These are phyloP conservation scores for Epichloe aotearoae DNA, from an alignment of 2,329 filamentous ascomycete genomes.

Conservation along the genomic window DNA sequence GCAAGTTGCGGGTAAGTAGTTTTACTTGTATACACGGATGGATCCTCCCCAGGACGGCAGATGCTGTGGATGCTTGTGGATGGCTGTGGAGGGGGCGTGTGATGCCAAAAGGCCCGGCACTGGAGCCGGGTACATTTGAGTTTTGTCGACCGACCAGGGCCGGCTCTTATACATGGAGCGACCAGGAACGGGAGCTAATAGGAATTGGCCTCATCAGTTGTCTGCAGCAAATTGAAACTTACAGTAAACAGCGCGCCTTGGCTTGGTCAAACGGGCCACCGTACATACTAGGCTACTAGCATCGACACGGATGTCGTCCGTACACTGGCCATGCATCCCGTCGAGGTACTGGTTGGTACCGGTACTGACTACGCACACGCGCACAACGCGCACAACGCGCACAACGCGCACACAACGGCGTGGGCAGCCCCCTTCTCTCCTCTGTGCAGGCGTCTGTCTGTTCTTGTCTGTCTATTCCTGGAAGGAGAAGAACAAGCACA, in stretches of 20 bases:
- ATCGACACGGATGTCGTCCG: constrained; percentile 5
- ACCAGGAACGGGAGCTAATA: constrained; percentile 24
- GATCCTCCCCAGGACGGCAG: constrained; percentile 27
- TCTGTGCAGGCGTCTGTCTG: constrained; percentile 27
- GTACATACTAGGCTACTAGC: constrained; percentile 3
- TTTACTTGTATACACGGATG: constrained; percentile 30
- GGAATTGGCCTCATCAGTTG: constrained; percentile 6
- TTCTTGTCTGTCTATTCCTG: constrained; percentile 20
- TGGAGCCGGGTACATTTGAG: constrained; percentile 24
- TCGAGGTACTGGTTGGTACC: too few relatives aligned
- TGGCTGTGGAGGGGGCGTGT: constrained; percentile 28
- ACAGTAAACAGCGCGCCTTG: constrained; percentile 2
- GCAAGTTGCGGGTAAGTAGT: constrained; percentile 28
- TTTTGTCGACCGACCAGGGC: constrained; percentile 17
- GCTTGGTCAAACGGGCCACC: background rate
- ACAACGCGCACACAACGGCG: background rate
- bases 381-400: background rate
- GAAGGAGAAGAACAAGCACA: constrained; percentile 29
- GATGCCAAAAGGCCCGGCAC: constrained; percentile 35
- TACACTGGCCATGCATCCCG: background rate
- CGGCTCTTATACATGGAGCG: constrained; percentile 15
- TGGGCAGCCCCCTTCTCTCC: background rate
- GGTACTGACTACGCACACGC: background rate
- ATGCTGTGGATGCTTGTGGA: constrained; percentile 17
- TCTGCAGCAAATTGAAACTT: constrained; percentile 5